Percentiles rank a stretch among this genome's conserved stretches.
Evolutionary conservation across 345 rosid species (phyloP).

Genomic region (Reutealis trisperma): DNA sequence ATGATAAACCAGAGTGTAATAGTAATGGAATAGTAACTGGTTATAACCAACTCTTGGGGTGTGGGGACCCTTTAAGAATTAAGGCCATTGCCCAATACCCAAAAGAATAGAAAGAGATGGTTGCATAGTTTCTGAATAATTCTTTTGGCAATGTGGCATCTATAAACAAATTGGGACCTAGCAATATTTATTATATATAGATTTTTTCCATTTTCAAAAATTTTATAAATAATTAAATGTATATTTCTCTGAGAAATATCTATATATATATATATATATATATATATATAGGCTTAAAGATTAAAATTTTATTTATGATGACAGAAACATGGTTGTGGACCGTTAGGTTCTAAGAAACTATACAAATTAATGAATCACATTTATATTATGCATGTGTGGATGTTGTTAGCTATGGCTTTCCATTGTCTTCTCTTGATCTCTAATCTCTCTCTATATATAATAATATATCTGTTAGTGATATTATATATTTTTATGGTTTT

Average conservation of each 20-base stretch:
- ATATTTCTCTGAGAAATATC: too few species aligned
- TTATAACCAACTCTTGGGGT: neutral
- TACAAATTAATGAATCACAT: neutral
- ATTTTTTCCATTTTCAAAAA: neutral
- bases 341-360: slow-evolving; percentile 3
- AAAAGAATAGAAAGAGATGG: neutral
- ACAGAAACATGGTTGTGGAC: neutral
- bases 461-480: too few species aligned
- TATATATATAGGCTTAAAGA: too few species aligned
- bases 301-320: neutral
- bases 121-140: too few species aligned
- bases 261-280: too few species aligned
- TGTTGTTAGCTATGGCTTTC: too few species aligned
- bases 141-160: too few species aligned
- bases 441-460: too few species aligned
- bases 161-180: neutral
- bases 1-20: neutral
- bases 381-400: slow-evolving; percentile 2
- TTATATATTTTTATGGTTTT: too few species aligned
- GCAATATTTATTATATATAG: neutral
- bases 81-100: neutral
- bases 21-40: neutral
- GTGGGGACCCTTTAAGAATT: neutral
- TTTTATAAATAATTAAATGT: too few species aligned
- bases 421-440: too few species aligned